phyloP scores from a whole-genome alignment of 768 basidiomycete species.

The Boletus sp. region DNA sequence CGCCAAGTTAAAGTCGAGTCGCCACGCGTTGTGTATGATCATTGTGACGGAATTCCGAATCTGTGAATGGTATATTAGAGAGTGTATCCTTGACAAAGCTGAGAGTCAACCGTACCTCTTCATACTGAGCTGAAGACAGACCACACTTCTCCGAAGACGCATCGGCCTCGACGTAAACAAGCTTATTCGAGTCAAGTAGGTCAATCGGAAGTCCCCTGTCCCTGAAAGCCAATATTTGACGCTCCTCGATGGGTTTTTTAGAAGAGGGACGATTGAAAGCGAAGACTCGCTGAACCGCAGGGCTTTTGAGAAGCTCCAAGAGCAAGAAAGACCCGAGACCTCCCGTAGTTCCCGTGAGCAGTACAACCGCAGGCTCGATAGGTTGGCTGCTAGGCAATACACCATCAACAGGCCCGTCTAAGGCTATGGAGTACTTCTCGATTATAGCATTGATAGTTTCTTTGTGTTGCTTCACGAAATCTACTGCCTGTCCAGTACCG shows the following conservation, averaged over 20 bases:
- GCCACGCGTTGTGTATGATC: constrained; percentile 45
- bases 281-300: constrained; percentile 28
- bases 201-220: constrained; percentile 31
- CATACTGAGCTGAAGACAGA: constrained; percentile 20
- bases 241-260: constrained; percentile 12
- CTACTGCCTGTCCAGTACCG: neutral
- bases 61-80: constrained; percentile 13
- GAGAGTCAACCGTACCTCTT: constrained; percentile 7
- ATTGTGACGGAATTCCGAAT: constrained; percentile 32
- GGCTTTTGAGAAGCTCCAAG: constrained; percentile 23
- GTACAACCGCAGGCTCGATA: constrained; percentile 24
- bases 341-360: constrained; percentile 43
- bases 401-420: constrained; percentile 10
- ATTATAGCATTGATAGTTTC: constrained; percentile 38
- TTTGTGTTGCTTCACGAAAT: constrained; percentile 10
- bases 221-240: constrained; percentile 29
- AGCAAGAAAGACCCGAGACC: constrained; percentile 40
- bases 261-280: constrained; percentile 34
- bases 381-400: constrained; percentile 3
- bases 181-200: constrained; percentile 31
- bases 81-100: neutral
- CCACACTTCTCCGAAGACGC: constrained; percentile 30
- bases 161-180: constrained; percentile 38
- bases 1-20: constrained; percentile 40
- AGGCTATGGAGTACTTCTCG: constrained; percentile 35